Evolutionary conservation across 768 basidiomycete genomes (phyloP), one percentile per base, ranked within the genome.

Genomic region (Hortiboletus campestris): DNA sequence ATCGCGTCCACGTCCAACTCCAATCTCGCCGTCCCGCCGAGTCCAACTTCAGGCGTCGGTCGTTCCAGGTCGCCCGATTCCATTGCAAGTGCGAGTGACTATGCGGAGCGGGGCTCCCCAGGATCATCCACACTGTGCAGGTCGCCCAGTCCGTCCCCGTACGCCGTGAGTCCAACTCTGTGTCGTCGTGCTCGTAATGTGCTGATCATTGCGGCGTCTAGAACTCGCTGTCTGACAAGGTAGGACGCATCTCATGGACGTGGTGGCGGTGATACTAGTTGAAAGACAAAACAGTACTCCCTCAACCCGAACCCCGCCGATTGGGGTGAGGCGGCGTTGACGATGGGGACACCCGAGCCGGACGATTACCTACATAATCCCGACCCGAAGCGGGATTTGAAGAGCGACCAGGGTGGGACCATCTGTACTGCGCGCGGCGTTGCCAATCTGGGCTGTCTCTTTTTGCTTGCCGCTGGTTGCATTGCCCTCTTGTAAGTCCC

Each of bases 321-420:
- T 28, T 73, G 80, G 75, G 84, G 83, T 67, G 72, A 78, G 5
- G 63, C 73, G 36, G 74, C 80, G 3, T 64, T 82, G n/a, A 60
- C 63, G 29, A 65, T 79, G 57, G 74, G 75, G 39, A 64, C 62
- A 0, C 75, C 76, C n/a, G 86, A 88, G 51, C 75, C 79, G 0
- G 86, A 88, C 58, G 86, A 88, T 63, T 71, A 76, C 47, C 75
- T 88, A 3, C 86, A 88, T 62, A 83, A 81, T 59, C 86, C 86
- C 0, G 80, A 85, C 67, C 80, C 83, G 4, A 73, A 65, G 32
- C 75, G 81, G 19, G 82, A 86, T 58, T 65, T 75, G 43, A 77
- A 76, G 62, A 77, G 75, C n/a, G 83, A 87, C 65, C 68, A 64
- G 38, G 80, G 82, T 10, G 86, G 86, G 2, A 74, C 76, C 46